These are phyloP conservation scores for Apiospora malaysiana DNA, from an alignment of 2,329 filamentous ascomycete genomes.

Conservation along the genomic window DNA sequence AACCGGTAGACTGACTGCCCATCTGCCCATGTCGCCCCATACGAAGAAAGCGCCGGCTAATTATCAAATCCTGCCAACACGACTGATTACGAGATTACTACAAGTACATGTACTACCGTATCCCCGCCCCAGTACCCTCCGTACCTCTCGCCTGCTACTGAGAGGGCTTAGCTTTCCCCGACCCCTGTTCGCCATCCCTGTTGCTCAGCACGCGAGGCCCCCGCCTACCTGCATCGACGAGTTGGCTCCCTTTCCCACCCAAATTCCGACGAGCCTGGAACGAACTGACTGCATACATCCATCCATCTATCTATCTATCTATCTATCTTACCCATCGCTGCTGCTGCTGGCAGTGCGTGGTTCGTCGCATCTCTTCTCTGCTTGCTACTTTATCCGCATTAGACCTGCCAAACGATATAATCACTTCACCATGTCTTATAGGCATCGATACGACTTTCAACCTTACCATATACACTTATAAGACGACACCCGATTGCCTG, in stretches of 20 bases:
- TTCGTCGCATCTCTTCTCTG: not conserved
- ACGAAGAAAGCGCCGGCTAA: not conserved
- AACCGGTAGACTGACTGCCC: not conserved
- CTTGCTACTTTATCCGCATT: not conserved
- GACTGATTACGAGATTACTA: not conserved
- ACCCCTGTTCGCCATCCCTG: constrained; percentile 5
- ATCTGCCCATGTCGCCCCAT: constrained; percentile 10
- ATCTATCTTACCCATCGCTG: not conserved
- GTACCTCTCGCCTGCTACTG: not conserved
- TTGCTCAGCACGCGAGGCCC: not conserved
- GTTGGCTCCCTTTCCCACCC: not conserved
- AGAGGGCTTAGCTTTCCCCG: not conserved
- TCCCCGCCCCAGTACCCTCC: not conserved
- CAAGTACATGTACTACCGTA: not conserved
- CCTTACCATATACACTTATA: not conserved
- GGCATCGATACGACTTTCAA: not conserved
- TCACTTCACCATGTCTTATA: not conserved
- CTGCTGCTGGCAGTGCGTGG: not conserved
- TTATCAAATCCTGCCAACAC: not conserved
- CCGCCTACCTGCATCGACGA: not conserved
- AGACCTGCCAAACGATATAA: not conserved
- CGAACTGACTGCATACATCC: not conserved
- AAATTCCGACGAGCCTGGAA: not conserved
- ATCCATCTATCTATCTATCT: no score
- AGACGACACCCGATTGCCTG: not conserved